A percentile compares a stretch with the other conserved stretches of the same genome.
Evolutionary conservation across 805 yeast genomes (phyloP).

Genomic region (Ogataea siamensis): DNA sequence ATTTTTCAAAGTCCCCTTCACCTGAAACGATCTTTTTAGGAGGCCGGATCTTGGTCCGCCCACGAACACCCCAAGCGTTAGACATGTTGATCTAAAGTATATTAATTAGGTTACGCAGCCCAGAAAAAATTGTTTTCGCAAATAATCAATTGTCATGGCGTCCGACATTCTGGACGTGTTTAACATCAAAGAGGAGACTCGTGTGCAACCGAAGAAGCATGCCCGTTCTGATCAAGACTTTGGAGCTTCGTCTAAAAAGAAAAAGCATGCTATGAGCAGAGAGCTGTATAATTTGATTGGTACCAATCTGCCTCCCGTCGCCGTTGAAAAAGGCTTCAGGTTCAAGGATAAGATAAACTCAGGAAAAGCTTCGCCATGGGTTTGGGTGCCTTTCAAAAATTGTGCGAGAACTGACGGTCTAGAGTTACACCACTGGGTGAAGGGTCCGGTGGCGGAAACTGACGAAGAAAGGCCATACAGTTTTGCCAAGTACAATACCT

Average conservation of each 20-base stretch:
- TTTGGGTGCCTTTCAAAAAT: conserved; percentile 58
- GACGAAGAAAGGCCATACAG: conserved; percentile 45
- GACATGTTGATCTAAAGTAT: conserved; percentile 7
- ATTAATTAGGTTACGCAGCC: conserved; percentile 15
- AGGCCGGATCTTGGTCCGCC: conserved; percentile 55
- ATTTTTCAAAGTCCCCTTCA: conserved; percentile 55
- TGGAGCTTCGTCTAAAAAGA: conserved; percentile 34
- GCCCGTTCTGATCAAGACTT: conserved; percentile 18
- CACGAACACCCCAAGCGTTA: conserved; percentile 27
- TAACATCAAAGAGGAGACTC: conserved; percentile 54
- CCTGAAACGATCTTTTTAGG: conserved; percentile 48
- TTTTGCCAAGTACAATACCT: conserved; percentile 73
- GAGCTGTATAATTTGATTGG: conserved; percentile 88
- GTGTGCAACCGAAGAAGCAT: conserved; percentile 31
- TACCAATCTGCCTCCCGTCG: conserved; percentile 84
- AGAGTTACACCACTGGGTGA: conserved; percentile 79
- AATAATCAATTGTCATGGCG: conserved; percentile 24
- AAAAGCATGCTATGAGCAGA: conserved; percentile 70
- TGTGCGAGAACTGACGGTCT: conserved; percentile 49
- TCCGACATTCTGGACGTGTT: conserved; percentile 77
- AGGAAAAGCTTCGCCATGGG: conserved; percentile 82
- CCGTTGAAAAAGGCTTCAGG: conserved; percentile 47
- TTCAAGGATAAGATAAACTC: conserved; percentile 64
- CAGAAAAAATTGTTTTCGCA: conserved; percentile 10
- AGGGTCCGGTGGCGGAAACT: conserved; percentile 49